These are phyloP conservation scores for Penicillium herquei DNA, from an alignment of 495 filamentous ascomycete species.

Conservation along the genomic window DNA sequence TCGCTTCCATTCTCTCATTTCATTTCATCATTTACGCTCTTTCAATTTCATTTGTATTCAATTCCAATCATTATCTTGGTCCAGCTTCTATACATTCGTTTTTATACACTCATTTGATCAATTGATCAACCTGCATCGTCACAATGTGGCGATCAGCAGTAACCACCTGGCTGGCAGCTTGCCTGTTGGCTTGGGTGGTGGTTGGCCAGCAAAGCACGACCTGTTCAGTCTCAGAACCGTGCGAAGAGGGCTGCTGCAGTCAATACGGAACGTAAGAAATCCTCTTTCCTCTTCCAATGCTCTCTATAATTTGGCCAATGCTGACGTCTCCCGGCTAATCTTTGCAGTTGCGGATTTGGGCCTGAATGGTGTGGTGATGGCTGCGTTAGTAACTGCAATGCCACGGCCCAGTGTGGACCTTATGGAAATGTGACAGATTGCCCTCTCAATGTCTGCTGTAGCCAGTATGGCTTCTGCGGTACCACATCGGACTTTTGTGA, in stretches of 20 bases:
- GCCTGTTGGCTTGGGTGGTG: background rate
- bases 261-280: background rate
- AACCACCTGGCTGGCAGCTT: background rate
- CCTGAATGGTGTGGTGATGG: background rate
- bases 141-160: background rate
- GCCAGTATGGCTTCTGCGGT: slow-evolving; percentile 30
- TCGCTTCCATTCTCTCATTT: no score
- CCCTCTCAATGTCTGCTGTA: slow-evolving; percentile 34
- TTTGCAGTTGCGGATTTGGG: background rate
- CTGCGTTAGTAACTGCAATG: background rate
- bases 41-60: no score
- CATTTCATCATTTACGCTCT: no score
- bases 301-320: background rate
- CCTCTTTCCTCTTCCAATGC: background rate
- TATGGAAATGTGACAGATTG: slow-evolving; percentile 7
- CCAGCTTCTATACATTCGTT: no score
- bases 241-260: background rate
- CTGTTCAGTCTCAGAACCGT: background rate
- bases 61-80: no score
- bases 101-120: no score
- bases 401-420: background rate
- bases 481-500: slow-evolving; percentile 29
- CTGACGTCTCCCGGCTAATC: background rate
- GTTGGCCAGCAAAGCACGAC: background rate
- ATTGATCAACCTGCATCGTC: background rate